Base-by-base conservation (phyloP, 306 rosid genomes). In the Trifolium fragiferum region DNA sequence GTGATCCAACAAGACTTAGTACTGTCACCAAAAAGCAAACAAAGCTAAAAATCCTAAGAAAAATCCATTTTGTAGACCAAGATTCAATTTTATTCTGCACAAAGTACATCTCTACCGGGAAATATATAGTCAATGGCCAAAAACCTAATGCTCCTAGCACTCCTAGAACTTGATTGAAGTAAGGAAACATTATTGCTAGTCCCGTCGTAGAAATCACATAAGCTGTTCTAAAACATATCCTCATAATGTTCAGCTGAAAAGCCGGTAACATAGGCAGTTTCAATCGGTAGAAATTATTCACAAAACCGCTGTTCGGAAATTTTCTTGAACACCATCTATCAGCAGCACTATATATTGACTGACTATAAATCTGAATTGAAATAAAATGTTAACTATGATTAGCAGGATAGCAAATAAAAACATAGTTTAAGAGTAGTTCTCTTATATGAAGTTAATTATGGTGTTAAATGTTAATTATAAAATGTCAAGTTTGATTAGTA, bases 31-130 rank as follows among this genome's bases (percentile, higher is more conserved):
- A 38, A 47, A 91, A 88, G 85, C 98, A 91, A 75, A 76, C 47
- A 63, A 84, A 70, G 82, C 97, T 88, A 80, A 93, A 89, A 0
- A 69, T 41, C 50, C 87, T 76, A n/a, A 93, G 85, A 40, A 79
- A 30, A 74, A 88, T 23, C 98, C 98, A 93, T 83, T 81, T 78
- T 53, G 19, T 82, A 15, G 97, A 85, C 97, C 93, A 93, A 53
- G 89, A 78, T 43, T 73, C 83, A 43, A 89, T 77, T 74, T 84
- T 89, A 82, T 84, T 91, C 72, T 85, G 98, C 59, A 83, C 83
- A 73, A 89, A 82, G 83, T 91, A 87, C 98, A 93, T 91, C 73
- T 93, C 93, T 43, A 93, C 92, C 0, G 98, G 97, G 68, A 93
- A 93, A 70, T 91, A 91, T 67, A 93, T 74, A 15, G 85, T 75